Evolutionary conservation across 495 filamentous ascomycete species (phyloP).

Genomic region (Apiosordaria backusii): DNA sequence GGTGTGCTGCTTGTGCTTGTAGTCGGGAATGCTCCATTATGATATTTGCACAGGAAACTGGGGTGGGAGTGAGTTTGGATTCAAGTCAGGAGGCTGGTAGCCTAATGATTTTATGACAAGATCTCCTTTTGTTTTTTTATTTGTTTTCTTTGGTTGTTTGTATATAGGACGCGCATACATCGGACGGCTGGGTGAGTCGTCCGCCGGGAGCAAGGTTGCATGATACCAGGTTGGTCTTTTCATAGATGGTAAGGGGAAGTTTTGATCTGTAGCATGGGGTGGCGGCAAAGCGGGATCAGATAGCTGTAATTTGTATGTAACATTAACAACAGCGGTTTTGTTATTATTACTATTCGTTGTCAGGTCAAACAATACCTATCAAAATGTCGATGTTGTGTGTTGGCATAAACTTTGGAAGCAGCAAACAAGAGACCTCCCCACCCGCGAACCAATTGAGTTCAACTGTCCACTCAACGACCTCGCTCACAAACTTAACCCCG

Average conservation of each 20-base stretch:
- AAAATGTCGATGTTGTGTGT: not conserved
- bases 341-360: not conserved
- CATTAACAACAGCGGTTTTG: not conserved
- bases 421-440: not conserved
- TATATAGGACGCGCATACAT: slow-evolving; percentile 2
- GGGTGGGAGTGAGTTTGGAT: not conserved
- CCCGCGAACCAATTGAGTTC: not conserved
- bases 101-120: not conserved
- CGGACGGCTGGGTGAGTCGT: not conserved
- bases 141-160: not conserved
- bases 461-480: not conserved
- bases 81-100: not conserved
- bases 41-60: slow-evolving; percentile 11
- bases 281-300: not conserved
- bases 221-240: slow-evolving; percentile 1
- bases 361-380: too few species aligned
- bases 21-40: slow-evolving; percentile 36
- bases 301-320: not conserved
- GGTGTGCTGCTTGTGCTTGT: slow-evolving; percentile 50
- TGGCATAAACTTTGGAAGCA: too few species aligned
- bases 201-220: not conserved
- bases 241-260: not conserved
- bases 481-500: not conserved
- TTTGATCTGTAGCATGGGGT: not conserved
- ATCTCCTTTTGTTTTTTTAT: not conserved